Base-by-base conservation (phyloP, 331 rosid genomes). In the Malus hybrid region DNA sequence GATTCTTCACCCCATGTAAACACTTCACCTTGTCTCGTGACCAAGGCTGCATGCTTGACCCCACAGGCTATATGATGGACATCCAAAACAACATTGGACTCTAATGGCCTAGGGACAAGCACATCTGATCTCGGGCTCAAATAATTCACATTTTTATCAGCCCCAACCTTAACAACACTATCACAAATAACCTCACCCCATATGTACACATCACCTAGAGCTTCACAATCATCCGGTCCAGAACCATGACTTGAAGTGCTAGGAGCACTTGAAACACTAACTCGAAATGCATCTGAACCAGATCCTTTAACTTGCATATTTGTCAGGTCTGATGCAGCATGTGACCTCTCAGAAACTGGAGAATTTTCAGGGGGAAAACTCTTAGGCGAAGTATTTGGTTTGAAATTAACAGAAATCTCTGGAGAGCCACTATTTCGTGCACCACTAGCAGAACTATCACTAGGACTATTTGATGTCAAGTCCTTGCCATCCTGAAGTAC, bases 1-100 rank as follows among this genome's bases (percentile, higher is more conserved):
- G 97, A 94, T 88, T 92, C 99, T 86, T 94, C 99, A 15, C 99
- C 99, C 99, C 99, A 94, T 30, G 99, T 92, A 79, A 90, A 94
- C 72, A 94, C 80, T 82, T 94, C 99, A 76, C 97, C 96, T 86
- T 94, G 99, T 84, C 99, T 86, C 3, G 96, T 94, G 76, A 94
- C 97, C 64, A 94, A 70, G 50, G 96, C 89, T 72, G 95, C 91
- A 83, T 94, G 99, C 80, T 36, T 88, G 77, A 94, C 97, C 68
- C 99, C 99, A 79, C 99, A 94, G 74, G 99, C 93, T 76, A 94
- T 87, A 79, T 77, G 93, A 77, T 86, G 91, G 71, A 90, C 93
- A 80, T 94, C 99, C 84, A 94, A 84, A 80, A 88, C 96, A 82
- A 92, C 86, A 86, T 87, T 86, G 30, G 96, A 89, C 77, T 94